A percentile compares a stretch with the other conserved stretches of the same genome.
phyloP scores from a whole-genome alignment of 148 eudicot genomes.

The Limonium bicolor region DNA sequence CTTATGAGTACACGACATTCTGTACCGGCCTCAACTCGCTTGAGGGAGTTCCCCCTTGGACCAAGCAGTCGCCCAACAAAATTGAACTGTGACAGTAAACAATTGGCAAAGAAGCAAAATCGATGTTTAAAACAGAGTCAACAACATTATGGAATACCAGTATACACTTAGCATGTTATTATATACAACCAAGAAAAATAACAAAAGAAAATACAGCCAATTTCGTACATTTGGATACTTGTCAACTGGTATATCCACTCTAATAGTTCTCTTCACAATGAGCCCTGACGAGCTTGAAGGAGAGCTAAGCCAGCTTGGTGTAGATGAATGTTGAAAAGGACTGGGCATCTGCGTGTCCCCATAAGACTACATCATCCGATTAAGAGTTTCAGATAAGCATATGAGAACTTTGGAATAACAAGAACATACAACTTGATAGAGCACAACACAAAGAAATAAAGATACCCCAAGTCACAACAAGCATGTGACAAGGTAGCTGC shows the following conservation, averaged over 20 bases:
- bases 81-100: constrained; percentile 49
- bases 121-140: too few species aligned
- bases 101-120: neutral
- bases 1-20: constrained; percentile 94
- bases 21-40: constrained; percentile 87
- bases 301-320: constrained; percentile 75
- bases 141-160: too few species aligned
- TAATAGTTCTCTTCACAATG: constrained; percentile 77
- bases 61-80: constrained; percentile 99
- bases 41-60: constrained; percentile 97
- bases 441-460: too few species aligned
- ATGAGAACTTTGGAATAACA: too few species aligned
- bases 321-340: constrained; percentile 52
- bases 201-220: neutral
- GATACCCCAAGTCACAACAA: too few species aligned
- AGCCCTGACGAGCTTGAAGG: constrained; percentile 79
- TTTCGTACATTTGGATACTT: constrained; percentile 75
- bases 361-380: neutral
- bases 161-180: too few species aligned
- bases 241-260: constrained; percentile 91
- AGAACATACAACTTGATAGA: too few species aligned
- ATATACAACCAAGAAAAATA: too few species aligned
- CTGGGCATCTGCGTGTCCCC: constrained; percentile 54
- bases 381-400: neutral
- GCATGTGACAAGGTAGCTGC: too few species aligned